phyloP scores from a whole-genome alignment of 768 basidiomycete genomes.

The Psilocybe subaeruginosa region DNA sequence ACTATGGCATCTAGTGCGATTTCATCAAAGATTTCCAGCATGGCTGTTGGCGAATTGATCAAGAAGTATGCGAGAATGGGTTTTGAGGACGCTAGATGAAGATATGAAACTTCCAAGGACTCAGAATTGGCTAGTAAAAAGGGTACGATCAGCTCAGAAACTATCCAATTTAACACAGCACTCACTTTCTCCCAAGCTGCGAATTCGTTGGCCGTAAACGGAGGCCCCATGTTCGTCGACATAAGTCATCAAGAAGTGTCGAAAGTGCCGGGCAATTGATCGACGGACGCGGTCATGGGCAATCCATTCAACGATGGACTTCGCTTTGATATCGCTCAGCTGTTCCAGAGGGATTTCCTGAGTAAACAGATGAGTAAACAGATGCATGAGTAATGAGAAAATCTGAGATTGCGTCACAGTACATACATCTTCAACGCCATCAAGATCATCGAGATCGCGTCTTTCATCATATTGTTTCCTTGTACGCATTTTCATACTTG shows the following conservation, averaged over 20 bases:
- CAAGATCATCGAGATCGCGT: slow-evolving; percentile 87
- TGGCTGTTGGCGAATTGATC: slow-evolving; percentile 89
- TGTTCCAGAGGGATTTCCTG: slow-evolving; percentile 96
- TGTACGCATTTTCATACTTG: slow-evolving; percentile 79
- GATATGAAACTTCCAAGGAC: slow-evolving; percentile 95
- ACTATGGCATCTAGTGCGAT: slow-evolving; percentile 94
- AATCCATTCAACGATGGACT: slow-evolving; percentile 98
- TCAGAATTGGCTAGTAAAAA: slow-evolving; percentile 82
- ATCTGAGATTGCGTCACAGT: neutral
- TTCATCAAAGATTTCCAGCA: slow-evolving; percentile 94
- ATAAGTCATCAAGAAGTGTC: slow-evolving; percentile 94
- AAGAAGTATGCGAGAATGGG: slow-evolving; percentile 97
- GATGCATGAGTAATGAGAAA: neutral
- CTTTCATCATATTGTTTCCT: slow-evolving; percentile 95
- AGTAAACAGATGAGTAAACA: neutral
- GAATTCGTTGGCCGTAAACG: slow-evolving; percentile 94
- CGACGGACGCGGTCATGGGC: slow-evolving; percentile 88
- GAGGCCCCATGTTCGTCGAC: slow-evolving; percentile 90
- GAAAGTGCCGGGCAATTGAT: slow-evolving; percentile 91
- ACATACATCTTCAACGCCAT: slow-evolving; percentile 84
- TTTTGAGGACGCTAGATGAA: slow-evolving; percentile 91
- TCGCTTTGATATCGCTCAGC: slow-evolving; percentile 96
- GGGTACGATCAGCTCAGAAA: slow-evolving; percentile 6
- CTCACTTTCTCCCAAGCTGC: slow-evolving; percentile 91
- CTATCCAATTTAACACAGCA: slow-evolving; percentile 21